Conservation (phyloP, 2,329 filamentous ascomycete species). For the Teratosphaeria pseudoeucalypti region DNA sequence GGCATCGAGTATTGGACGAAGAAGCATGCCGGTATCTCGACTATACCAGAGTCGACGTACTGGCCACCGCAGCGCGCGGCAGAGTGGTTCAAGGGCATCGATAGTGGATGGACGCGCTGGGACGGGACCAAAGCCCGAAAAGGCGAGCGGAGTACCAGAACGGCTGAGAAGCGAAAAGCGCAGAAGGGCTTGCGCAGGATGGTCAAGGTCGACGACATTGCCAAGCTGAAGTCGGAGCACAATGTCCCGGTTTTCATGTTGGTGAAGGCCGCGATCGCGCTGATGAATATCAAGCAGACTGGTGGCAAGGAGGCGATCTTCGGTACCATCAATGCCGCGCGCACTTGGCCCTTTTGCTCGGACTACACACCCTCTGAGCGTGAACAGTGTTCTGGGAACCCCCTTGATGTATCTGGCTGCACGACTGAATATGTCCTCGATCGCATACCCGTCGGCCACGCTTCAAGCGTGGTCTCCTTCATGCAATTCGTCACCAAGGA, state of each 20-base stretch:
- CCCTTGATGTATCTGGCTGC: conserved; percentile 25
- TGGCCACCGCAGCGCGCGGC: conserved; percentile 22
- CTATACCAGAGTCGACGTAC: conserved; percentile 15
- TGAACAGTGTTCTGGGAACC: conserved; percentile 20
- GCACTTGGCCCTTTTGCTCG: conserved; percentile 23
- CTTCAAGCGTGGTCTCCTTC: conserved; percentile 16
- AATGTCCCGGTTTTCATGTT: conserved; percentile 25
- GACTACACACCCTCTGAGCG: conserved; percentile 20
- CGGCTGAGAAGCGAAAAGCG: conserved; percentile 15
- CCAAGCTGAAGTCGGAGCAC: conserved; percentile 22
- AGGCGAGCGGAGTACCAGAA: conserved; percentile 14
- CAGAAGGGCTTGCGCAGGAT: conserved; percentile 21
- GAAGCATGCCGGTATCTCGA: conserved; percentile 19
- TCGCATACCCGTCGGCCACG: conserved; percentile 17
- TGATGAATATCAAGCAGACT: conserved; percentile 21
- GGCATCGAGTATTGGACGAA: conserved; percentile 21
- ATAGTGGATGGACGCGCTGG: conserved; percentile 19
- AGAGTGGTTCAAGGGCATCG: conserved; percentile 25
- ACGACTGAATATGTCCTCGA: conserved; percentile 26
- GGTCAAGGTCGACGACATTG: conserved; percentile 18
- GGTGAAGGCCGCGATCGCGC: conserved; percentile 23
- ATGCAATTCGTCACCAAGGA: conserved; percentile 24
- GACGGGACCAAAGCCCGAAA: conserved; percentile 16
- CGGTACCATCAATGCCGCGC: conserved; percentile 23
- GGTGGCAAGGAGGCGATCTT: conserved; percentile 24